A percentile compares a stretch with the other conserved stretches of the same genome.
Evolutionary conservation across 2,329 filamentous ascomycete genomes (phyloP).

Genomic region (Sporothrix humicola): DNA sequence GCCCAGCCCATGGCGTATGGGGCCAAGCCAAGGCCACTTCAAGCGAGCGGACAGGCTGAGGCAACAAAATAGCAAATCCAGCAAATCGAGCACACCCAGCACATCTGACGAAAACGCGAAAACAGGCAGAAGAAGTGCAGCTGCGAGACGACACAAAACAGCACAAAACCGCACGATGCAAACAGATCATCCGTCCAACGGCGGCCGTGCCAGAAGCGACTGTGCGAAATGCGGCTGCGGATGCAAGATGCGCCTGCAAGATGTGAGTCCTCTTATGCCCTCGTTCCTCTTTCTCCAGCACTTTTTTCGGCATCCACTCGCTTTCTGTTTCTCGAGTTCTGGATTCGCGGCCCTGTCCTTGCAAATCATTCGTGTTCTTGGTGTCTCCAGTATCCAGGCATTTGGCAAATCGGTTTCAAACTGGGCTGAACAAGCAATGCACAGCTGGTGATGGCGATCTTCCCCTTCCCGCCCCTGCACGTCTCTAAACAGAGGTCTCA

Average conservation of each 20-base stretch:
- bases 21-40: neutral
- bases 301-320: neutral
- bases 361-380: neutral
- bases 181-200: constrained; percentile 21
- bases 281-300: neutral
- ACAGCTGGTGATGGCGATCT: constrained; percentile 13
- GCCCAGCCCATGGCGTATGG: neutral
- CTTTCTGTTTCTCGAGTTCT: constrained; percentile 3
- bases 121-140: neutral
- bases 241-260: neutral
- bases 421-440: constrained; percentile 31
- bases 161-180: neutral
- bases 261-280: neutral
- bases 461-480: constrained; percentile 14
- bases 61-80: neutral
- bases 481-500: neutral
- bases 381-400: constrained; percentile 34
- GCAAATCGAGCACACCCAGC: neutral
- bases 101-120: neutral
- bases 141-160: no score
- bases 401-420: constrained; percentile 38
- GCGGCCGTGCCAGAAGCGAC: constrained; percentile 15
- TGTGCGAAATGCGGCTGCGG: neutral
- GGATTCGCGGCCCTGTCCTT: neutral
- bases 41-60: neutral